phyloP scores from a whole-genome alignment of 2,329 filamentous ascomycete species.

The Aureobasidium namibiae region DNA sequence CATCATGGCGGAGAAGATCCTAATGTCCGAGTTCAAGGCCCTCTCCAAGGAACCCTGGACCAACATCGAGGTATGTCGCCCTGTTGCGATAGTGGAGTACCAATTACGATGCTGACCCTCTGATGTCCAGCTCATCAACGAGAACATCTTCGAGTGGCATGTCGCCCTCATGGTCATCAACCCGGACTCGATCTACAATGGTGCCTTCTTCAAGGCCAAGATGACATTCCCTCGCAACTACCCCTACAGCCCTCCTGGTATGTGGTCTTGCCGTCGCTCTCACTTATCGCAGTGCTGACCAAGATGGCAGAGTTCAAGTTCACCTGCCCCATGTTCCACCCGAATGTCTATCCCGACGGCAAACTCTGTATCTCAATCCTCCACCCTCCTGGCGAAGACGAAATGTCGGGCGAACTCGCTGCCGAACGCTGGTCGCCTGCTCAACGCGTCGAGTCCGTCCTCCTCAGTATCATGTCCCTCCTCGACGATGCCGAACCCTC shows the following conservation, averaged over 20 bases:
- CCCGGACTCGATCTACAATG: conserved; percentile 82
- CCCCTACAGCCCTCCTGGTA: conserved; percentile 72
- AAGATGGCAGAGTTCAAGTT: conserved; percentile 67
- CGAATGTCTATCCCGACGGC: conserved; percentile 88
- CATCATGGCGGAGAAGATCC: conserved; percentile 60
- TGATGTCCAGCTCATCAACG: conserved; percentile 55
- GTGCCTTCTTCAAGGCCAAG: conserved; percentile 84
- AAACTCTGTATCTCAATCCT: conserved; percentile 94
- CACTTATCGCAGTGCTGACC: not conserved
- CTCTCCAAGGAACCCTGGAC: conserved; percentile 90
- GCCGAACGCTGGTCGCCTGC: conserved; percentile 91
- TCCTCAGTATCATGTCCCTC: conserved; percentile 84
- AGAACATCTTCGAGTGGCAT: conserved; percentile 82
- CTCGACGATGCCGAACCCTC: conserved; percentile 91
- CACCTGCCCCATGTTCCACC: conserved; percentile 70
- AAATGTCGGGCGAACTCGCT: conserved; percentile 82
- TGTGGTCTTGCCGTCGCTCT: conserved; percentile 17
- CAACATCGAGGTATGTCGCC: conserved; percentile 61
- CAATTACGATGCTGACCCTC: conserved; percentile 19
- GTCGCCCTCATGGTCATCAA: conserved; percentile 89
- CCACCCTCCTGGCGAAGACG: conserved; percentile 83
- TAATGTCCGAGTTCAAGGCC: conserved; percentile 80
- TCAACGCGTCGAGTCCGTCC: conserved; percentile 87
- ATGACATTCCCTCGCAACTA: conserved; percentile 87
- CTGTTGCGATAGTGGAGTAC: not conserved